A percentile compares a stretch with the other conserved stretches of the same genome.
phyloP scores from a whole-genome alignment of 148 eudicot species.

The Heliamphora exappendiculata region DNA sequence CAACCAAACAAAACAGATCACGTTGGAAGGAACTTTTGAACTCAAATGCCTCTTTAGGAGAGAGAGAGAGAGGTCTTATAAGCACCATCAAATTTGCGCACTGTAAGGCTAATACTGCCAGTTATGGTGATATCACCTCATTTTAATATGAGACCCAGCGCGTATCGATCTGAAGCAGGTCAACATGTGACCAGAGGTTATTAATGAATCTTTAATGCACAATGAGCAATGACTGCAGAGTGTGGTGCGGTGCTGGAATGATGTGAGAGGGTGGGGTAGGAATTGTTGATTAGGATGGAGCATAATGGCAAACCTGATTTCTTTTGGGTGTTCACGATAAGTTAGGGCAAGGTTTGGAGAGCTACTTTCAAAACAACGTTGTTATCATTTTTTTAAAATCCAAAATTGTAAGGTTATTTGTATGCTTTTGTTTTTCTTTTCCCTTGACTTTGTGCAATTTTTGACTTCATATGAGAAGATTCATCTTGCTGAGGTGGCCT shows the following conservation, averaged over 20 bases:
- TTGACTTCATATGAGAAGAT: conserved; percentile 1
- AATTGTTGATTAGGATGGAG: neutral
- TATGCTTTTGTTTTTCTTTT: neutral
- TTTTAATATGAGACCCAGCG: neutral
- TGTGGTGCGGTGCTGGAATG: neutral
- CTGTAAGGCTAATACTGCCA: neutral
- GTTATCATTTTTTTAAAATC: neutral
- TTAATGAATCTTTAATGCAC: neutral
- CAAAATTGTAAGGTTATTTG: neutral
- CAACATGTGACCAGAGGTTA: neutral
- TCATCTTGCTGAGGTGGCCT: neutral
- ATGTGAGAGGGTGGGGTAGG: neutral
- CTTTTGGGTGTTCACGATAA: neutral
- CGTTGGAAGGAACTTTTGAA: neutral
- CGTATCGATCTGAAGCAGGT: neutral
- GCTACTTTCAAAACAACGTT: too few species aligned
- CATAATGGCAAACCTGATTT: neutral
- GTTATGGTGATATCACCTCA: neutral
- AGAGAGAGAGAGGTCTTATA: neutral
- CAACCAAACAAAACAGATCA: neutral
- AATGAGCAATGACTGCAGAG: neutral
- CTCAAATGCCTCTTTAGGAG: neutral
- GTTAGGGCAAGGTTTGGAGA: conserved; percentile 1
- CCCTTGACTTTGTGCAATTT: neutral
- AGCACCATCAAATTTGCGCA: neutral